Evolutionary conservation across 2,329 filamentous ascomycete species (phyloP).

Genomic region (Emydomyces testavorans): DNA sequence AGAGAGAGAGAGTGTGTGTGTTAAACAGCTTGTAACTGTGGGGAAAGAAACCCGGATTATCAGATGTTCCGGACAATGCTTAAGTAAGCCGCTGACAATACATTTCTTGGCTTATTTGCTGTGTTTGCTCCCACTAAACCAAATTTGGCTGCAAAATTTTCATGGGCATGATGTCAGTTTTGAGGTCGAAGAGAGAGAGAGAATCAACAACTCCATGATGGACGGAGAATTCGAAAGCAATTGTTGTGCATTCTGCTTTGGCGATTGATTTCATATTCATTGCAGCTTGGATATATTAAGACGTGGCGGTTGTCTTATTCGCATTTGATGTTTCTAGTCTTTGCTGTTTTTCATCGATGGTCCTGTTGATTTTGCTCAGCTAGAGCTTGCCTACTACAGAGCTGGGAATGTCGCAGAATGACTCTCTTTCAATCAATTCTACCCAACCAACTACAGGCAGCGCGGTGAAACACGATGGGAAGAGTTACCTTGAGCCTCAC

Average conservation of each 20-base stretch:
- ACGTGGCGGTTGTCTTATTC: not conserved
- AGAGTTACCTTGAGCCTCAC: conserved; percentile 10
- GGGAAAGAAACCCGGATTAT: too few relatives aligned
- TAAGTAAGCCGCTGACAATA: not conserved
- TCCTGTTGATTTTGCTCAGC: too few relatives aligned
- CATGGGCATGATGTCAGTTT: conserved; percentile 10
- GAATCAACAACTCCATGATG: too few relatives aligned
- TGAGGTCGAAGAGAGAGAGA: too few relatives aligned
- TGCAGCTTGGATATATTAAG: not conserved
- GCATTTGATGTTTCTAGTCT: not conserved
- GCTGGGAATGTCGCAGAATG: conserved; percentile 4
- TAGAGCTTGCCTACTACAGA: not conserved
- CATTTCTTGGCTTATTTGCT: not conserved
- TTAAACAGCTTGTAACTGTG: too few relatives aligned
- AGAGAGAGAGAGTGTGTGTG: too few relatives aligned
- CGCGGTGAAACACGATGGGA: not conserved
- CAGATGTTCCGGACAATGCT: too few relatives aligned
- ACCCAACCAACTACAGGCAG: not conserved
- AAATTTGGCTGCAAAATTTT: conserved; percentile 5
- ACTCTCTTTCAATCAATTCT: not conserved
- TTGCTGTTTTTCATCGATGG: not conserved
- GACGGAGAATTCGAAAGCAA: not conserved
- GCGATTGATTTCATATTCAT: not conserved
- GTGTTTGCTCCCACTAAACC: not conserved
- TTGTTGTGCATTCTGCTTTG: not conserved